Percentiles rank a stretch among this genome's conserved stretches.
Evolutionary conservation across 257 asterid species (phyloP).

Genomic region (Capsicum pubescens): DNA sequence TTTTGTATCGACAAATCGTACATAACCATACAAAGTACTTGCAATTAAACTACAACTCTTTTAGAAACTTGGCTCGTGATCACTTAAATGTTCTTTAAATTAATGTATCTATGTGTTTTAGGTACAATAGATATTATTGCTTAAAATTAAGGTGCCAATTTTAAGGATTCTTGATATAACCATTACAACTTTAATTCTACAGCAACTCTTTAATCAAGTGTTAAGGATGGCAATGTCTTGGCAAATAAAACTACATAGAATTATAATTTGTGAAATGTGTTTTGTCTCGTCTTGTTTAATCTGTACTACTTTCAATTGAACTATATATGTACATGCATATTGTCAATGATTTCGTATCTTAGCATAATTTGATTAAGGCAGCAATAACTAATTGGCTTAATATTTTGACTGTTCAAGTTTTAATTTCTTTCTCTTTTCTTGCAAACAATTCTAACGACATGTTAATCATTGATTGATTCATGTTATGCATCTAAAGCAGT

Average conservation of each 20-base stretch:
- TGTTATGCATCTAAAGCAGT: background rate
- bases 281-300: background rate
- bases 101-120: background rate
- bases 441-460: background rate
- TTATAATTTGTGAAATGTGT: background rate
- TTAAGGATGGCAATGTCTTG: background rate
- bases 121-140: background rate
- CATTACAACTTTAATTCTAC: background rate
- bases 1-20: background rate
- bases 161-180: background rate
- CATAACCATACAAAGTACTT: background rate
- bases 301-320: too few relatives aligned
- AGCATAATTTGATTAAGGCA: too few relatives aligned
- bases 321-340: background rate
- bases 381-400: too few relatives aligned
- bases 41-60: background rate
- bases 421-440: too few relatives aligned
- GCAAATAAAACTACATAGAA: too few relatives aligned
- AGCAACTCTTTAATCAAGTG: background rate
- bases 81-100: background rate
- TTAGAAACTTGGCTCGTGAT: slow-evolving; percentile 2
- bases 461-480: background rate
- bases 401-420: too few relatives aligned
- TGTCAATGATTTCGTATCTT: too few relatives aligned
- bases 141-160: background rate